phyloP scores from a whole-genome alignment of 2,329 filamentous ascomycete species.

The Zymoseptoria passerinii region DNA sequence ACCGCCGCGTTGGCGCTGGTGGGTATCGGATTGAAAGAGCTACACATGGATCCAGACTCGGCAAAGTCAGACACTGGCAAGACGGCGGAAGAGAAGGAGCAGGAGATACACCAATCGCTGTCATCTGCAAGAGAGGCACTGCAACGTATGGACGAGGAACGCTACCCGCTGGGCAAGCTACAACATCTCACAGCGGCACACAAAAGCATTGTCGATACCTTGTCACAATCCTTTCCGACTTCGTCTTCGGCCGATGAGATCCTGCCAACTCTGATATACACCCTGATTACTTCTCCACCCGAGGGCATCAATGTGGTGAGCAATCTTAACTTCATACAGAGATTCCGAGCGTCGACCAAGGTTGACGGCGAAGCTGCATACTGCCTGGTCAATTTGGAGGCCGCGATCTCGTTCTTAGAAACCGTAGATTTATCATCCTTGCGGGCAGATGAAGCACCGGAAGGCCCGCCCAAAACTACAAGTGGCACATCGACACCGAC shows the following conservation, averaged over 20 bases:
- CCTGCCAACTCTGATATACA: slow-evolving; percentile 92
- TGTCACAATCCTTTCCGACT: slow-evolving; percentile 57
- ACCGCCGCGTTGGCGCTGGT: slow-evolving; percentile 86
- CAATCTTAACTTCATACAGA: slow-evolving; percentile 89
- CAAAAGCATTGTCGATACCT: slow-evolving; percentile 86
- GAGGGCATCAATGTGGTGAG: slow-evolving; percentile 84
- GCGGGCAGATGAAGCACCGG: slow-evolving; percentile 64
- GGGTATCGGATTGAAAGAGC: slow-evolving; percentile 77
- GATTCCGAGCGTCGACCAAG: slow-evolving; percentile 77
- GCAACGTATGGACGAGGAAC: slow-evolving; percentile 73
- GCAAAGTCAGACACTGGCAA: slow-evolving; percentile 49
- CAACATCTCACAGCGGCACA: slow-evolving; percentile 81
- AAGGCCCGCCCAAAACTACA: slow-evolving; percentile 52
- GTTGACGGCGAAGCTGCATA: slow-evolving; percentile 92
- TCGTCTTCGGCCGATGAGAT: slow-evolving; percentile 93
- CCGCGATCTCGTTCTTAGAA: slow-evolving; percentile 86
- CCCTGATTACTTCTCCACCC: slow-evolving; percentile 80
- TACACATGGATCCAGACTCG: slow-evolving; percentile 66
- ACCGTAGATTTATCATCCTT: slow-evolving; percentile 90
- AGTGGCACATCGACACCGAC: slow-evolving; percentile 43
- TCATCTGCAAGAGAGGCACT: slow-evolving; percentile 60
- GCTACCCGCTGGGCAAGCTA: slow-evolving; percentile 84
- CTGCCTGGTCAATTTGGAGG: slow-evolving; percentile 91
- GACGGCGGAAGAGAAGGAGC: slow-evolving; percentile 44
- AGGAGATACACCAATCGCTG: slow-evolving; percentile 65